phyloP scores from a whole-genome alignment of 2,329 filamentous ascomycete species.

The Phyllosticta ampelicida region DNA sequence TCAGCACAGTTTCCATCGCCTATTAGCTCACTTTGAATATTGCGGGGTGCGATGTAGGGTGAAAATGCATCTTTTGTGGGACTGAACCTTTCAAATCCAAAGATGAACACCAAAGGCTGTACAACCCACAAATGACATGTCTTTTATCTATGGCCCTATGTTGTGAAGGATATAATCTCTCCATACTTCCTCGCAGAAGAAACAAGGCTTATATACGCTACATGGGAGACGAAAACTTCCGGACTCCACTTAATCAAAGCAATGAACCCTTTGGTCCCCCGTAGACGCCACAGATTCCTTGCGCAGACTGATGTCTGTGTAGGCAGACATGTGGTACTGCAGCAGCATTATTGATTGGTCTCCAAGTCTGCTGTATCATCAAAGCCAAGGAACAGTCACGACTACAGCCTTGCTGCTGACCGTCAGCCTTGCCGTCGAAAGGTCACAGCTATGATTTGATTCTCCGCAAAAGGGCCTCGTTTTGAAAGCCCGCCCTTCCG shows the following conservation, averaged over 20 bases:
- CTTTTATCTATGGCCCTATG: too few species aligned
- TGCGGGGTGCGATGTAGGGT: too few species aligned
- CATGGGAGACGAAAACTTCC: not conserved
- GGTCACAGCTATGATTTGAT: not conserved
- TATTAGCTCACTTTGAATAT: too few species aligned
- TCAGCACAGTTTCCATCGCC: too few species aligned
- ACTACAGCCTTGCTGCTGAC: not conserved
- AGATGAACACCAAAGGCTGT: too few species aligned
- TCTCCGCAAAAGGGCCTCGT: not conserved
- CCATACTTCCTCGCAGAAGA: too few species aligned
- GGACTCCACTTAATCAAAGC: not conserved
- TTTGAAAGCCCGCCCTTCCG: not conserved
- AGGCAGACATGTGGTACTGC: not conserved
- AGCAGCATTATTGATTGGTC: not conserved
- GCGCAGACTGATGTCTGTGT: not conserved
- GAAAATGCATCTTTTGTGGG: too few species aligned
- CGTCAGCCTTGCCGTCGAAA: not conserved
- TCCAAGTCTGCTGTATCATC: not conserved
- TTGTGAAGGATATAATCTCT: too few species aligned
- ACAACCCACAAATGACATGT: too few species aligned
- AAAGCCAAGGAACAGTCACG: not conserved
- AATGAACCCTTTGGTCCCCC: not conserved
- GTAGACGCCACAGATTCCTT: not conserved
- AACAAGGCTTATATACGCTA: not conserved
- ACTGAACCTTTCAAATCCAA: too few species aligned